phyloP scores from a whole-genome alignment of 805 yeast genomes.

The Metahyphopichia silvanorum region DNA sequence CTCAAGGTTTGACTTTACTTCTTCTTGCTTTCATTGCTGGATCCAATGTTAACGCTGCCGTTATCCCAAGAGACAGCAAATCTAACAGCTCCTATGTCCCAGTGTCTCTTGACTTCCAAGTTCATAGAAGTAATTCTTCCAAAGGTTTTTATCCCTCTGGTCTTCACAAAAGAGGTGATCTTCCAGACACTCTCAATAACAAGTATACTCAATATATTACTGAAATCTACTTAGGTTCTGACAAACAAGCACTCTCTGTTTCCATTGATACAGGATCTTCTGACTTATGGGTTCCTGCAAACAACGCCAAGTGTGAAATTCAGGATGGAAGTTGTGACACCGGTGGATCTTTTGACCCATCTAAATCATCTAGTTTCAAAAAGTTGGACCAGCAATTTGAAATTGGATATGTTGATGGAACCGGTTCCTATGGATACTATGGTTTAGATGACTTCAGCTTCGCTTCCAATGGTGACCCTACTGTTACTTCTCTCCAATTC shows the following conservation, averaged over 20 bases:
- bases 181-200: too few relatives aligned
- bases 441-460: slow-evolving; percentile 30
- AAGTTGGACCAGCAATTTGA: slow-evolving; percentile 2
- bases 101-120: too few relatives aligned
- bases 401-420: slow-evolving; percentile 39
- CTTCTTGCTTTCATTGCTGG: too few relatives aligned
- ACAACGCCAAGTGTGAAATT: background rate
- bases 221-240: slow-evolving; percentile 4
- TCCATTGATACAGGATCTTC: slow-evolving; percentile 8
- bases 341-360: slow-evolving; percentile 37
- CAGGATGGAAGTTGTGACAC: slow-evolving; percentile 2
- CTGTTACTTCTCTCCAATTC: slow-evolving; percentile 6
- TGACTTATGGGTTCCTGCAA: slow-evolving; percentile 7
- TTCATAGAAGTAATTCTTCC: too few relatives aligned
- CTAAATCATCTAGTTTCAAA: slow-evolving; percentile 28
- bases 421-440: slow-evolving; percentile 42
- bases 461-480: slow-evolving; percentile 2
- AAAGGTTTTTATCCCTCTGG: too few relatives aligned
- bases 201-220: too few relatives aligned
- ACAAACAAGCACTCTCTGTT: slow-evolving; percentile 5
- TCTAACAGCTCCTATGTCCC: too few relatives aligned
- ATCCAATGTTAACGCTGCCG: too few relatives aligned
- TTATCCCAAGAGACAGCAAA: too few relatives aligned
- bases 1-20: too few relatives aligned
- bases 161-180: too few relatives aligned